These are phyloP conservation scores for Esteya vermicola DNA, from an alignment of 2,329 filamentous ascomycete species.

Conservation along the genomic window DNA sequence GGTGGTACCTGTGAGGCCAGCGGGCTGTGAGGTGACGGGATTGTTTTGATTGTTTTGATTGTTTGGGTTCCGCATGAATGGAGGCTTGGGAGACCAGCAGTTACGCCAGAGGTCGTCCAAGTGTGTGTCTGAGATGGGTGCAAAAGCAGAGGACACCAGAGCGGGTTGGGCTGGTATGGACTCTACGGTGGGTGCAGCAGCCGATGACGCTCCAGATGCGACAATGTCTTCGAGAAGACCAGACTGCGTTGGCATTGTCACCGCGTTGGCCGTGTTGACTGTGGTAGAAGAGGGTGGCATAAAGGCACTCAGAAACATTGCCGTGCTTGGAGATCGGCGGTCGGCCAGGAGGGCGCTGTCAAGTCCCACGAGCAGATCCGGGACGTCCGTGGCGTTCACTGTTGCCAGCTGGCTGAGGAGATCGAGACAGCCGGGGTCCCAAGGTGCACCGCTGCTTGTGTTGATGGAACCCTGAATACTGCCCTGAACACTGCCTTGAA, in stretches of 20 bases:
- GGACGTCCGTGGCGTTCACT: not conserved
- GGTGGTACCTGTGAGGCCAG: no score
- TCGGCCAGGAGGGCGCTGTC: slow-evolving; percentile 12
- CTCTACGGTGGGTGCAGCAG: not conserved
- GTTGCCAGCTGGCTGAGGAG: slow-evolving; percentile 4
- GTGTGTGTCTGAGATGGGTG: not conserved
- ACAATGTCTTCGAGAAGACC: no score
- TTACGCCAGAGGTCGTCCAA: slow-evolving; percentile 1
- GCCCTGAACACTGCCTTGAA: no score
- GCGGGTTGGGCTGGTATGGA: not conserved
- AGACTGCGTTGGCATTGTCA: no score
- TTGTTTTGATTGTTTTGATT: no score
- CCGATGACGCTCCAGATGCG: not conserved
- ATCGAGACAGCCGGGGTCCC: slow-evolving; percentile 4
- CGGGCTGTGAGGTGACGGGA: no score
- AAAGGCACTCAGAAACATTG: not conserved
- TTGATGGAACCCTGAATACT: no score
- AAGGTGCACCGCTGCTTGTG: not conserved
- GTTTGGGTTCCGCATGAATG: no score
- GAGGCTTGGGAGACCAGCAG: no score
- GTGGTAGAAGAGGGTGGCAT: no score
- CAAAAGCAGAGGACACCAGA: not conserved
- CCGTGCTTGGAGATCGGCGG: not conserved
- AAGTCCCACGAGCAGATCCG: slow-evolving; percentile 11
- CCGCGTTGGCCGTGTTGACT: no score